A percentile compares a stretch with the other conserved stretches of the same genome.
Conservation (phyloP, 805 yeast species). For the Kodamaea lidongshanica region DNA sequence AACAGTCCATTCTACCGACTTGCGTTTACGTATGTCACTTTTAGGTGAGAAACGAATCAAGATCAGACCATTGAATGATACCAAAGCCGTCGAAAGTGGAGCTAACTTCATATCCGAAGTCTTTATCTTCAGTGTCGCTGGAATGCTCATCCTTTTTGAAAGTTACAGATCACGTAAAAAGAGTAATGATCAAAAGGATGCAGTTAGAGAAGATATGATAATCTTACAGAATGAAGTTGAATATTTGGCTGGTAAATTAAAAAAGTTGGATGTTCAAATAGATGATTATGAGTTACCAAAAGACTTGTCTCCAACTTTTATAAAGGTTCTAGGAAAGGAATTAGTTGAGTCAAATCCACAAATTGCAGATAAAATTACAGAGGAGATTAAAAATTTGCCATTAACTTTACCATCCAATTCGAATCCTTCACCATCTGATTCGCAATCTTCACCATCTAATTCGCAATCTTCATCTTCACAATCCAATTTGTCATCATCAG, state of each 20-base stretch:
- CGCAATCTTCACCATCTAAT: neutral
- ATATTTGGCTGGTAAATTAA: conserved; percentile 45
- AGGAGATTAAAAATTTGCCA: neutral
- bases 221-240: conserved; percentile 67
- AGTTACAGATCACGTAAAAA: conserved; percentile 61
- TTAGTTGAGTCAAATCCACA: conserved; percentile 16
- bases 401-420: conserved; percentile 1
- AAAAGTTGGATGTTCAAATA: conserved; percentile 32
- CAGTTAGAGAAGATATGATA: conserved; percentile 65
- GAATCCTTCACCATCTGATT: neutral
- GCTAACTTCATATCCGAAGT: conserved; percentile 73
- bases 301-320: conserved; percentile 40
- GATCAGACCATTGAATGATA: conserved; percentile 74
- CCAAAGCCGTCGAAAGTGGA: conserved; percentile 75
- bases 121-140: conserved; percentile 76
- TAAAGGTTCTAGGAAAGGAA: conserved; percentile 39
- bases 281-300: conserved; percentile 48
- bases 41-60: conserved; percentile 48
- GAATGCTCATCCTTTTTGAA: conserved; percentile 67
- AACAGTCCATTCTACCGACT: conserved; percentile 59
- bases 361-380: conserved; percentile 1
- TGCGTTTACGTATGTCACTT: conserved; percentile 52
- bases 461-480: neutral
- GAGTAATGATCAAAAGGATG: conserved; percentile 54
- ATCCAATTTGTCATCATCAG: neutral